Evolutionary conservation across 2,329 filamentous ascomycete genomes (phyloP), one percentile per base, ranked within the genome.

Genomic region (Alternaria infectoria): DNA sequence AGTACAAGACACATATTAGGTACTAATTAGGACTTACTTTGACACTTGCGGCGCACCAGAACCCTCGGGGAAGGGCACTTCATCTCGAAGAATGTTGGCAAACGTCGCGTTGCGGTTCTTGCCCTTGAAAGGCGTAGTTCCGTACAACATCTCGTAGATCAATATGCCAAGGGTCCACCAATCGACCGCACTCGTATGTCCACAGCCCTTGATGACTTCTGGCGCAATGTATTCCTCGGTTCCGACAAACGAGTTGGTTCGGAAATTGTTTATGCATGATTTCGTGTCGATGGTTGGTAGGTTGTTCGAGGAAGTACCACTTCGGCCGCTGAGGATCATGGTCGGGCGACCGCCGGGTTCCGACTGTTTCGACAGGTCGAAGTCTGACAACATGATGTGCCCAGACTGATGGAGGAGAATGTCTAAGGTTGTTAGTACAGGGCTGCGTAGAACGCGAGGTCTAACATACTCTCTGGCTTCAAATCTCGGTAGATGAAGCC

Each of bases 321-420:
- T 93, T 47, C 86, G 83, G 70, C 92, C 93, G 65, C 69, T 73
- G 32, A 97, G 87, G 75, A 99, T 97, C 95, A 99, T 98, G 23
- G 94, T 97, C 52, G 96, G 96, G 77, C 95, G 95, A 83, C 96
- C 96, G 76, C 94, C 96, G 15, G 93, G 90, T 70, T 96, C 96
- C 7, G 96, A 99, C 82, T 99, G 96, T 82, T 99, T 99, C 10
- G 94, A 97, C 66, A 99, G 83, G 81, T 99, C 96, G 81, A 99
- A 99, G 83, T 99, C 96, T 65, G 96, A 98, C 79, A 99, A 87
- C 96, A 99, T 99, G 74, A 99, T 99, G 81, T 99, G 96, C 15
- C 96, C 96, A n/a, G 96, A 98, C 81, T 99, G 96, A 80, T 99
- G 96, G 21, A 99, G 89, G 13, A 99, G 86, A 69, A 99, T 99